These are phyloP conservation scores for Pholiota molesta DNA, from an alignment of 768 basidiomycete genomes.

Conservation along the genomic window DNA sequence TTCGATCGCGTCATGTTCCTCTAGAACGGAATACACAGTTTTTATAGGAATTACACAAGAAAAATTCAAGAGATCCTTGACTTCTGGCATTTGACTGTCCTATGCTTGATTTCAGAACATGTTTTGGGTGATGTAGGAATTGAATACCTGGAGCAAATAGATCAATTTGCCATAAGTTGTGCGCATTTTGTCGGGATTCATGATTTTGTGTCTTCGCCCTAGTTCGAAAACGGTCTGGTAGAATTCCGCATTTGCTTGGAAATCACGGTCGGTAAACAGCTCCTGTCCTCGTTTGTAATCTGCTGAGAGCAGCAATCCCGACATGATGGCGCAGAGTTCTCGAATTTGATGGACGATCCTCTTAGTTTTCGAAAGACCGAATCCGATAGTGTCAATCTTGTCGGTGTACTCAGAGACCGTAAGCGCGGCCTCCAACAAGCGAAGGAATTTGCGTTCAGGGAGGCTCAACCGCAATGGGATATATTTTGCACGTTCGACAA, in stretches of 20 bases:
- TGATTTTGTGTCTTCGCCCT: constrained; percentile 85
- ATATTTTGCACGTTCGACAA: constrained; percentile 77
- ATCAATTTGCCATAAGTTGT: constrained; percentile 87
- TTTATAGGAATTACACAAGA: constrained; percentile 78
- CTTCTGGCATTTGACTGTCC: constrained; percentile 87
- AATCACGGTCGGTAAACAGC: constrained; percentile 81
- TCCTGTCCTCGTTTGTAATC: constrained; percentile 92
- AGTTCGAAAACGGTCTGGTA: constrained; percentile 83
- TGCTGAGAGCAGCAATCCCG: constrained; percentile 77
- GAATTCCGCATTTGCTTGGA: constrained; percentile 77
- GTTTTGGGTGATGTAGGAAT: background rate
- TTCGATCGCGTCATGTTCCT: constrained; percentile 63
- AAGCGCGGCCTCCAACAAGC: constrained; percentile 83
- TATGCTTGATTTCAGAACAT: constrained; percentile 30
- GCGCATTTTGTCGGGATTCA: constrained; percentile 93
- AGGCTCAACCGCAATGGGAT: constrained; percentile 81
- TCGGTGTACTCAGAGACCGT: constrained; percentile 89
- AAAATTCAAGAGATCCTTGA: constrained; percentile 79
- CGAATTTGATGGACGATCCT: constrained; percentile 86
- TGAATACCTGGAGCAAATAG: constrained; percentile 74
- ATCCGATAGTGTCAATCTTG: constrained; percentile 84
- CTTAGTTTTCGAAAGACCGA: constrained; percentile 80
- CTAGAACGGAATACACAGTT: constrained; percentile 71
- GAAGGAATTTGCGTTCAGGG: constrained; percentile 80
- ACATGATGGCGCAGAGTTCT: constrained; percentile 87